Base-by-base conservation (phyloP, 2,329 filamentous ascomycete genomes). In the Colletotrichum sp. region DNA sequence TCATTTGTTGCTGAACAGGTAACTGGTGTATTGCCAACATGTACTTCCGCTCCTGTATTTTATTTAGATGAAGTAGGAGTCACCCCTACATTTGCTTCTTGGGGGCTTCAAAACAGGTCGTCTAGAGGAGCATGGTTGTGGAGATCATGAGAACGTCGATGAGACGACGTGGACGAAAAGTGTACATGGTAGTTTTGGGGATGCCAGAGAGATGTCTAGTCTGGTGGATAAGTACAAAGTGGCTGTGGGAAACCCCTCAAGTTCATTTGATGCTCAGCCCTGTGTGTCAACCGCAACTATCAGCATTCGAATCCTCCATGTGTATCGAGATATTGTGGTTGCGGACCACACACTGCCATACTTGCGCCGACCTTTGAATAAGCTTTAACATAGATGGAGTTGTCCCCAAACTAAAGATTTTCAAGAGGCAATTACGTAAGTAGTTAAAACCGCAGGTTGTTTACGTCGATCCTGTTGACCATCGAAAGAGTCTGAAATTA, bases 331-430 rank as follows among this genome's bases (percentile, higher is more conserved):
- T 43, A 43, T 18, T n/a, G 18, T n/a, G 38, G 18, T 43, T 43
- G 38, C 18, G 18, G 38, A 43, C n/a, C 9, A n/a, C 38, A 3
- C 1, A 4, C 1, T 43, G 18, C 5, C 38, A 43, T 43, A 18
- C 18, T 43, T 12, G 38, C 38, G 18, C 12, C 0, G 38, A 43
- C 3, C 27, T 29, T 29, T 29, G 27, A 29, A 8, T 1, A n/a
- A n/a, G 38, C 38, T 18, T 43, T 24, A 47, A 47, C 18, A 47
- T 47, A 21, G 9, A n/a, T 47, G 18, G 38, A 1, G 2, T n/a
- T 12, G 38, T 47, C 12, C 2, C 2, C 18, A 47, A 47, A 47
- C 1, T 47, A 27, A 27, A 0, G 0, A 12, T 6, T 0, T 47
- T 6, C 24, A 27, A 27, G 24, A 27, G 24, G 24, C 24, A 27